phyloP scores from a whole-genome alignment of 2,329 filamentous ascomycete genomes.

The Xylaria sp. region DNA sequence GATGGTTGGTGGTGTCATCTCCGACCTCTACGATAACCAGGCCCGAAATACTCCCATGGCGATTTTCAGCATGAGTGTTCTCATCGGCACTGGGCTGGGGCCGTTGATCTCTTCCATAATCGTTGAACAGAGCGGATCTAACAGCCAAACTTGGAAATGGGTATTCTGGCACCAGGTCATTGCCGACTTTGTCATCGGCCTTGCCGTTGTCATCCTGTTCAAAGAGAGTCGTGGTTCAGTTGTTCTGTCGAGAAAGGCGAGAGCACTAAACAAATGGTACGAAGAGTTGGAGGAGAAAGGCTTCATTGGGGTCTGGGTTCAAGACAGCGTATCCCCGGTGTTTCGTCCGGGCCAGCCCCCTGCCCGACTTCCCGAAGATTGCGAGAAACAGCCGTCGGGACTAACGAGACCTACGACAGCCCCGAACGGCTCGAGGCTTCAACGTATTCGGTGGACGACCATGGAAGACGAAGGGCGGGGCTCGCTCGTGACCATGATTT shows the following conservation, averaged over 20 bases:
- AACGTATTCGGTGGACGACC: constrained; percentile 82
- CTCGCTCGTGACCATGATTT: constrained; percentile 75
- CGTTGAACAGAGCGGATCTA: constrained; percentile 64
- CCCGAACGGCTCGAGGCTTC: constrained; percentile 40
- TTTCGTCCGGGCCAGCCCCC: constrained; percentile 14
- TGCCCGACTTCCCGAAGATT: constrained; percentile 11
- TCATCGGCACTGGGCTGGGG: constrained; percentile 83
- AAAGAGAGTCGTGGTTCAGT: constrained; percentile 86
- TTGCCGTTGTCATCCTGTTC: constrained; percentile 75
- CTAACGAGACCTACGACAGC: neutral
- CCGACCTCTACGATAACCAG: constrained; percentile 82
- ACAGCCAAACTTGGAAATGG: constrained; percentile 75
- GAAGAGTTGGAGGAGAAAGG: constrained; percentile 75
- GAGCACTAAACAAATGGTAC: constrained; percentile 81
- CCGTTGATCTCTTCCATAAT: constrained; percentile 79
- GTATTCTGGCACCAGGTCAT: constrained; percentile 89
- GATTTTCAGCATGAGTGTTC: constrained; percentile 80
- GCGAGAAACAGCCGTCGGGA: constrained; percentile 35
- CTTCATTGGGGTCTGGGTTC: constrained; percentile 60
- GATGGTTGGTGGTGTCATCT: constrained; percentile 91
- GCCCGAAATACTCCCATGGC: constrained; percentile 91
- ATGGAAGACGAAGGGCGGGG: constrained; percentile 80
- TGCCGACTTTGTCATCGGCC: constrained; percentile 69
- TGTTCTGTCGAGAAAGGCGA: constrained; percentile 79
- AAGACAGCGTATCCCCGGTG: constrained; percentile 26